Evolutionary conservation across 192 early-diverging fungal genomes (phyloP).

Genomic region (Backusella macrospora): DNA sequence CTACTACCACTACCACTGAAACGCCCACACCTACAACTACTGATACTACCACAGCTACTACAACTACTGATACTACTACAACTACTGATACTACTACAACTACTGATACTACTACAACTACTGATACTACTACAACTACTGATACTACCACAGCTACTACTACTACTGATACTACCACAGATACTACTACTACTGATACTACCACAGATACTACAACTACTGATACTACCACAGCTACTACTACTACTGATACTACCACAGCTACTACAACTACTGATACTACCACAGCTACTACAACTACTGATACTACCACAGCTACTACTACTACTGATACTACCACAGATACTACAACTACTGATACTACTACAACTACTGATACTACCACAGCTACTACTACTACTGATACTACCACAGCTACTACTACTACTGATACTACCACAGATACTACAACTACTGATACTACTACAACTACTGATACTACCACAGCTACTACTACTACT

Average conservation of each 20-base stretch:
- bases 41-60: background rate
- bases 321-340: background rate
- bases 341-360: background rate
- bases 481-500: background rate
- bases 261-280: too few relatives aligned
- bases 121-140: background rate
- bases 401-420: background rate
- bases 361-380: too few relatives aligned
- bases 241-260: background rate
- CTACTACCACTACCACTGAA: background rate
- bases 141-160: background rate
- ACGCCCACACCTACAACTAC: background rate
- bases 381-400: background rate
- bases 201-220: background rate
- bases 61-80: background rate
- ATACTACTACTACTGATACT: too few relatives aligned
- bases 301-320: background rate
- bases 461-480: background rate
- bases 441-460: background rate
- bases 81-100: background rate
- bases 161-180: background rate
- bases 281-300: too few relatives aligned
- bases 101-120: too few relatives aligned
- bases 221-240: background rate
- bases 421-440: background rate